Conservation (phyloP, 164 flowering plant species). For the Paratinospora sagittata region DNA sequence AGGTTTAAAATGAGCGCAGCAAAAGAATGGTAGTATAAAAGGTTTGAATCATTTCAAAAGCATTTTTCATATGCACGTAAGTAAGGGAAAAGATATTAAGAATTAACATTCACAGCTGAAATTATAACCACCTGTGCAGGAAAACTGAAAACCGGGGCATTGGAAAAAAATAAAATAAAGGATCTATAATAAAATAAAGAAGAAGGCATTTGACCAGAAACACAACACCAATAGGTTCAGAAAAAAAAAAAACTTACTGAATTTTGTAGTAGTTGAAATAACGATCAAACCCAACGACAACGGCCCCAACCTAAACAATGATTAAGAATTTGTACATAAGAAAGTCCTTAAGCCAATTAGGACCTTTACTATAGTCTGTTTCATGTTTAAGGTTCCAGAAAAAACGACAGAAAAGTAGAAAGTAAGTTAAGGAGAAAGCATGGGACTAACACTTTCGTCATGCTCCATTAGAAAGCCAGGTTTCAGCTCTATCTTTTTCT, state of each 20-base stretch:
- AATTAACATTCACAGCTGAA: no score
- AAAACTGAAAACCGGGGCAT: neutral
- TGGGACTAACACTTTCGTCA: constrained; percentile 53
- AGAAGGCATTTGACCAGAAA: neutral
- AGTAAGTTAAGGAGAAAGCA: constrained; percentile 5
- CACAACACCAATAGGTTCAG: neutral
- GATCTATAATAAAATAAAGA: neutral
- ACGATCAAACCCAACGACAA: constrained; percentile 97
- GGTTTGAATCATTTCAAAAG: no score
- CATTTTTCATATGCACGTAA: no score
- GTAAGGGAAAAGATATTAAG: no score
- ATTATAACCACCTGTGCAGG: no score
- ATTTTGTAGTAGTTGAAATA: constrained; percentile 92
- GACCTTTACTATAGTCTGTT: neutral
- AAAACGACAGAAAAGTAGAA: constrained; percentile 7
- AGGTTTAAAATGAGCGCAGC: no score
- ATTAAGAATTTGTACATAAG: constrained; percentile 13
- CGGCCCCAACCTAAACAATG: constrained; percentile 83
- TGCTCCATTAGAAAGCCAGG: constrained; percentile 97
- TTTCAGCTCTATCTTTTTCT: constrained; percentile 86
- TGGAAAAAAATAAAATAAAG: neutral
- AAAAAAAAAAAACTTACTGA: constrained; percentile 59
- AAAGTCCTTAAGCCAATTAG: neutral
- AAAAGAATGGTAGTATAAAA: no score
- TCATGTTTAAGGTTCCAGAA: neutral